Evolutionary conservation across 1,139 yeast species (phyloP).

Genomic region (Entelexis paramagnoliae): DNA sequence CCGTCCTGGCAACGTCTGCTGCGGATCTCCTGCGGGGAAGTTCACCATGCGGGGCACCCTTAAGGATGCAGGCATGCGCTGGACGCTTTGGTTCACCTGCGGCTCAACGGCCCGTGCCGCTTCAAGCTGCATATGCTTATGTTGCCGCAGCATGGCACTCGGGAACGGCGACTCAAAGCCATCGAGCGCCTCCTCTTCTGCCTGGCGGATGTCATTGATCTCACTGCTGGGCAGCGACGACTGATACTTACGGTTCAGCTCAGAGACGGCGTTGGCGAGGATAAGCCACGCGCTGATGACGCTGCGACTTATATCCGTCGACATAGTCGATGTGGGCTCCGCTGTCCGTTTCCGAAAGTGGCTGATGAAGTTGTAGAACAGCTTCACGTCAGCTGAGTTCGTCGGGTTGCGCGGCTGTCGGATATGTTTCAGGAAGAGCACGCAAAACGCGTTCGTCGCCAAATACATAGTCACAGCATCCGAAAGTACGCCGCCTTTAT

Average conservation of each 20-base stretch:
- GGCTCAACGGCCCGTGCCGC: neutral
- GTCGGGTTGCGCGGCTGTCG: constrained; percentile 18
- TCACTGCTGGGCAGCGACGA: neutral
- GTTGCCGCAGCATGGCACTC: neutral
- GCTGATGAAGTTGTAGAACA: constrained; percentile 16
- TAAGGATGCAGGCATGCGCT: neutral
- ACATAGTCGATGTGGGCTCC: neutral
- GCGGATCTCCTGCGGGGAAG: too few species aligned
- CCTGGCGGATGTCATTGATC: neutral
- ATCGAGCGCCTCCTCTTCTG: neutral
- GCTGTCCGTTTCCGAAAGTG: neutral
- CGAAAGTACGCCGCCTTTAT: neutral
- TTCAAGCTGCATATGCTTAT: neutral
- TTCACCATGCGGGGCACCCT: neutral
- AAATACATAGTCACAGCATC: constrained; percentile 1
- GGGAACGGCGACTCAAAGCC: neutral
- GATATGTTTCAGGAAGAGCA: constrained; percentile 20
- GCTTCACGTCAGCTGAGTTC: constrained; percentile 14
- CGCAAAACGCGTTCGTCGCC: constrained; percentile 18
- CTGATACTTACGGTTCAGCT: constrained; percentile 9
- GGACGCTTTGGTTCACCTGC: neutral
- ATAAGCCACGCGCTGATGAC: constrained; percentile 15
- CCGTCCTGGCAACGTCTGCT: too few species aligned
- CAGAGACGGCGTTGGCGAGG: constrained; percentile 14
- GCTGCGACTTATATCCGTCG: neutral